These are phyloP conservation scores for Eucalyptus sp. DNA, from an alignment of 345 rosid species.

Conservation along the genomic window DNA sequence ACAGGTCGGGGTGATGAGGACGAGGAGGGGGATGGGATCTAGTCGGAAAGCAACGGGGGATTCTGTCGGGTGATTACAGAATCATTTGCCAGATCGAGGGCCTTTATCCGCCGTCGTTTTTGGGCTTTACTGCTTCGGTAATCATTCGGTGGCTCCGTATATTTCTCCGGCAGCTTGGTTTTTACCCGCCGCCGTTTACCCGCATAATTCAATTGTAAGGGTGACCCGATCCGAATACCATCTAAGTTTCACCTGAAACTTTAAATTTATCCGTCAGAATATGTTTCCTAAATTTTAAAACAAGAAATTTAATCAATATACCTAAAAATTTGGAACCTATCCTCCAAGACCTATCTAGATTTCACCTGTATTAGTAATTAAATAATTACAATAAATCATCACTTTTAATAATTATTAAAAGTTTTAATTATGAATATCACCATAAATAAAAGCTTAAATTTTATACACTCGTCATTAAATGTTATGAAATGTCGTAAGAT, in stretches of 20 bases:
- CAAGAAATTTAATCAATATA: accelerated
- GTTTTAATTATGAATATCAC: accelerated
- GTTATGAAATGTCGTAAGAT: accelerated
- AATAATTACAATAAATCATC: accelerated
- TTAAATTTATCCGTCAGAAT: too few species aligned
- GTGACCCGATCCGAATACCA: too few species aligned
- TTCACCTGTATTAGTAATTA: accelerated
- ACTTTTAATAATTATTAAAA: too few species aligned
- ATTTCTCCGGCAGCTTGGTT: too few species aligned
- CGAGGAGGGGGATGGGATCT: neutral
- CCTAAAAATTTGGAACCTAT: accelerated
- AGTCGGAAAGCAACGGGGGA: neutral
- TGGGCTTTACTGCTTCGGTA: neutral
- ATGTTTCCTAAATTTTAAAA: accelerated
- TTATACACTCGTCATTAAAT: too few species aligned
- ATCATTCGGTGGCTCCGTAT: neutral
- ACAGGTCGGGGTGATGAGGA: too few species aligned
- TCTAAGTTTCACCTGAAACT: accelerated
- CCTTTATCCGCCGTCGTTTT: neutral
- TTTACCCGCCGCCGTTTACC: too few species aligned
- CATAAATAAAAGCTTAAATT: accelerated
- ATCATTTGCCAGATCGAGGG: neutral
- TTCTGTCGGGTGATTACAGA: neutral
- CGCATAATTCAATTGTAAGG: too few species aligned
- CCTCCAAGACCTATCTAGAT: accelerated